phyloP scores from a whole-genome alignment of 805 yeast species.

The Candida dajiaensis region DNA sequence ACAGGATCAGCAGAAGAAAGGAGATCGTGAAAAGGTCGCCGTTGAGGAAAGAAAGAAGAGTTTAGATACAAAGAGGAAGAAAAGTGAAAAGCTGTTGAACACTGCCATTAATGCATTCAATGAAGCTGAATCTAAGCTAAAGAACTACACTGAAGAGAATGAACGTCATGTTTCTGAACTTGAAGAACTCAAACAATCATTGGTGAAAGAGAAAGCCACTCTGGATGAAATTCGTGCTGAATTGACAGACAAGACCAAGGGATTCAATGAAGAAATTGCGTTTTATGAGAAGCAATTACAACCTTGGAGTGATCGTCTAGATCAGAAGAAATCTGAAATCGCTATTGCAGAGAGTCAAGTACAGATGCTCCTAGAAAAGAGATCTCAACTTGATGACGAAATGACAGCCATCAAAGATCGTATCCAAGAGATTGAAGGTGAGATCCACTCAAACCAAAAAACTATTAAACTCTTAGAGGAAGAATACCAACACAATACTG shows the following conservation, averaged over 20 bases:
- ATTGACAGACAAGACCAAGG: slow-evolving; percentile 70
- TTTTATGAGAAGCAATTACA: slow-evolving; percentile 58
- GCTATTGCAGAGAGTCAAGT: slow-evolving; percentile 61
- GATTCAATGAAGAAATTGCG: slow-evolving; percentile 59
- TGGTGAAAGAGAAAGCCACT: slow-evolving; percentile 47
- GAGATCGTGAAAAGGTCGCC: slow-evolving; percentile 57
- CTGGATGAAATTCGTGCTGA: slow-evolving; percentile 59
- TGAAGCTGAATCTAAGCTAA: slow-evolving; percentile 41
- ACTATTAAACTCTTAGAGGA: slow-evolving; percentile 39
- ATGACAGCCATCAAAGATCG: slow-evolving; percentile 37
- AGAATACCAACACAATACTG: slow-evolving; percentile 42
- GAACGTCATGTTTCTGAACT: slow-evolving; percentile 39
- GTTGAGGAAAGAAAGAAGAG: slow-evolving; percentile 75
- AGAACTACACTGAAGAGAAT: slow-evolving; percentile 39
- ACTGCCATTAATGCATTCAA: slow-evolving; percentile 39
- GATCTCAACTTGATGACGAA: slow-evolving; percentile 37
- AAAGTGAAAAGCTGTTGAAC: slow-evolving; percentile 48
- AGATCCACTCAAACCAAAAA: slow-evolving; percentile 44
- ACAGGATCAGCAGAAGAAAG: slow-evolving; percentile 32
- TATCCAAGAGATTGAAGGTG: slow-evolving; percentile 38
- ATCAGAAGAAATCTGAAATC: slow-evolving; percentile 55
- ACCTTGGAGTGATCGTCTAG: slow-evolving; percentile 76
- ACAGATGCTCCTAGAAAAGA: slow-evolving; percentile 48
- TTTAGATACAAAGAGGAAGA: slow-evolving; percentile 49
- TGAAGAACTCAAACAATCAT: slow-evolving; percentile 35